Evolutionary conservation across 805 yeast species (phyloP).

Genomic region (Debaryomyces tyrocola): DNA sequence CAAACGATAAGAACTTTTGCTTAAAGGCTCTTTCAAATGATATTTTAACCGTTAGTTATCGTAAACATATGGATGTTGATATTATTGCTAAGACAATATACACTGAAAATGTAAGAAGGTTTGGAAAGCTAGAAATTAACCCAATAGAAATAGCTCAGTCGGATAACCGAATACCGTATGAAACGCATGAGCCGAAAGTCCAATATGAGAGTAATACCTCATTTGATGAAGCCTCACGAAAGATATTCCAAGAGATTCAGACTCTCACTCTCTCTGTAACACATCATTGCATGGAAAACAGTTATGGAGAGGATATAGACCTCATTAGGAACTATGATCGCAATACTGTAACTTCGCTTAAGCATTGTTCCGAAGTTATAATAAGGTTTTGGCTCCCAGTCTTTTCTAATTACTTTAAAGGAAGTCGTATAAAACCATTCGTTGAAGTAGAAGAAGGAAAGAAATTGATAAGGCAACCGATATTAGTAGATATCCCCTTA

Average conservation of each 20-base stretch:
- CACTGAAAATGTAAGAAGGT: slow-evolving; percentile 29
- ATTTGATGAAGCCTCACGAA: slow-evolving; percentile 12
- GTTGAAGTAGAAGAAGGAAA: slow-evolving; percentile 10
- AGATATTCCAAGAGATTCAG: slow-evolving; percentile 43
- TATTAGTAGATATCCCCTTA: slow-evolving; percentile 24
- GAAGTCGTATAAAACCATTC: slow-evolving; percentile 15
- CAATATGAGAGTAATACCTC: not conserved
- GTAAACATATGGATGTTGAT: slow-evolving; percentile 44
- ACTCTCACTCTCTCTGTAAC: slow-evolving; percentile 45
- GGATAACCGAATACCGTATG: not conserved
- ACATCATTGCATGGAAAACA: slow-evolving; percentile 50
- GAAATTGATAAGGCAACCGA: slow-evolving; percentile 19
- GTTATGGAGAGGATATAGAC: slow-evolving; percentile 58
- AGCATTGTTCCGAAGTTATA: slow-evolving; percentile 44
- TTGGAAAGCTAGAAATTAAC: not conserved
- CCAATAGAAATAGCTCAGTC: not conserved
- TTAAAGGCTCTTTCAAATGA: slow-evolving; percentile 70
- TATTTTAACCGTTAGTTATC: slow-evolving; percentile 59
- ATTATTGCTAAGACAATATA: slow-evolving; percentile 42
- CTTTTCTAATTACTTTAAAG: slow-evolving; percentile 49
- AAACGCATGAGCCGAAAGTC: not conserved
- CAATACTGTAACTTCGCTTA: slow-evolving; percentile 30
- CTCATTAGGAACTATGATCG: slow-evolving; percentile 48
- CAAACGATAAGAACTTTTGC: slow-evolving; percentile 85
- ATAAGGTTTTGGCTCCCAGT: slow-evolving; percentile 55